Evolutionary conservation across 2,329 filamentous ascomycete genomes (phyloP), one percentile per base, ranked within the genome.

Genomic region (Nothophaeocryptopus gaeumannii): DNA sequence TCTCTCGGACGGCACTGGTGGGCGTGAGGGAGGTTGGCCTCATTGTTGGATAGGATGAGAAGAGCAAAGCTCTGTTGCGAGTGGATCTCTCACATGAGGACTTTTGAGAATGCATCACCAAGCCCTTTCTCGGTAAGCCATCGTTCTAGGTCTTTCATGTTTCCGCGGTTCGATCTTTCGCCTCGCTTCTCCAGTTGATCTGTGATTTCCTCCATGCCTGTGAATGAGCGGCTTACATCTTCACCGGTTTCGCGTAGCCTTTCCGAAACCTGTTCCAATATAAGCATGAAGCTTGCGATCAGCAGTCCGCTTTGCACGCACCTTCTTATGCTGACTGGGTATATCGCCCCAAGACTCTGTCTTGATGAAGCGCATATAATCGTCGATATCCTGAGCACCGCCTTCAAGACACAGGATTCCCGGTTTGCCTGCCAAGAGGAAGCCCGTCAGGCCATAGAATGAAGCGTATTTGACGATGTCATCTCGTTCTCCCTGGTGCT

Each of bases 341-440:
- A 83, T 83, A 62, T 83, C 80, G 0, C 79, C 76, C 81, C 81
- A 83, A 45, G 78, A 81, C 56, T 82, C 77, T 5, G 79, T 83
- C 65, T 82, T 82, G 67, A 83, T 83, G 49, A 79, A 82, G 26
- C 72, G 77, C 81, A 83, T 83, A 56, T 81, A 83, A 8, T 74
- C 74, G 48, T 83, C 80, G 2, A 83, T 73, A 20, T 69, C 62
- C 7, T 58, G 41, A 0, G 78, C 76, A 0, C 46, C 62, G 8
- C 78, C 78, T 60, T 81, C 78, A 0, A 80, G 66, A 45, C 78
- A 81, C 2, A 80, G 54, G 1, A 75, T 67, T 2, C 81, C 81
- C 0, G 81, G 81, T 53, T 84, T 84, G 0, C 81, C 81, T 0
- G 81, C 80, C 12, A 81, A 69, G 3, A 83, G 73, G 56, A 84